phyloP scores from a whole-genome alignment of 169 alveolate species.

The Cryptosporidium bovis region DNA sequence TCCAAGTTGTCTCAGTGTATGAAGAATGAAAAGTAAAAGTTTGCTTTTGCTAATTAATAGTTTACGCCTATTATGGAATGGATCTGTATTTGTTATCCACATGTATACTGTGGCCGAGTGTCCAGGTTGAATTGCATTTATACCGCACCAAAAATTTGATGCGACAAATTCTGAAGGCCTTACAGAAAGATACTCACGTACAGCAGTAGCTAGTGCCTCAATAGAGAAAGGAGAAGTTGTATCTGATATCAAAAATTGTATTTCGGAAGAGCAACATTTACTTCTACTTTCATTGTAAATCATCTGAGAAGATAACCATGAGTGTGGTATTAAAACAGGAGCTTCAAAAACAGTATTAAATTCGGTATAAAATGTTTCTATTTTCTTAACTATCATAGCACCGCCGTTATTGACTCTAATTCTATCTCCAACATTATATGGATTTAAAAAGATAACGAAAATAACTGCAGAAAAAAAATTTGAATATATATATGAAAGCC shows the following conservation, averaged over 20 bases:
- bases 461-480: slow-evolving; percentile 86
- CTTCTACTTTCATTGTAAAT: slow-evolving; percentile 87
- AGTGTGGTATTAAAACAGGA: slow-evolving; percentile 84
- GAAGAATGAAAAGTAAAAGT: slow-evolving; percentile 42
- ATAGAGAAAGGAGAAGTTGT: slow-evolving; percentile 85
- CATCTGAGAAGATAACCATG: slow-evolving; percentile 84
- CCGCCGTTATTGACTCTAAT: slow-evolving; percentile 83
- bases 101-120: slow-evolving; percentile 76
- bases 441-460: slow-evolving; percentile 84
- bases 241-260: slow-evolving; percentile 81
- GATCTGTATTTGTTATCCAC: slow-evolving; percentile 74
- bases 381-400: slow-evolving; percentile 83
- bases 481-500: slow-evolving; percentile 84
- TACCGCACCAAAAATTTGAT: slow-evolving; percentile 80
- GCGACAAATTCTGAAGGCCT: slow-evolving; percentile 88
- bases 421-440: slow-evolving; percentile 88
- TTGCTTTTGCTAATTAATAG: slow-evolving; percentile 62
- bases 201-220: slow-evolving; percentile 80
- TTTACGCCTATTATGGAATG: slow-evolving; percentile 70
- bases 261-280: slow-evolving; percentile 83
- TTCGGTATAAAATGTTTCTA: slow-evolving; percentile 85
- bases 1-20: slow-evolving; percentile 69
- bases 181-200: slow-evolving; percentile 81
- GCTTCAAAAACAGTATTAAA: slow-evolving; percentile 86
- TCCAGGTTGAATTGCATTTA: slow-evolving; percentile 84